phyloP scores from a whole-genome alignment of 192 early-diverging fungal species.

The Phycomyces blakesleeanus region DNA sequence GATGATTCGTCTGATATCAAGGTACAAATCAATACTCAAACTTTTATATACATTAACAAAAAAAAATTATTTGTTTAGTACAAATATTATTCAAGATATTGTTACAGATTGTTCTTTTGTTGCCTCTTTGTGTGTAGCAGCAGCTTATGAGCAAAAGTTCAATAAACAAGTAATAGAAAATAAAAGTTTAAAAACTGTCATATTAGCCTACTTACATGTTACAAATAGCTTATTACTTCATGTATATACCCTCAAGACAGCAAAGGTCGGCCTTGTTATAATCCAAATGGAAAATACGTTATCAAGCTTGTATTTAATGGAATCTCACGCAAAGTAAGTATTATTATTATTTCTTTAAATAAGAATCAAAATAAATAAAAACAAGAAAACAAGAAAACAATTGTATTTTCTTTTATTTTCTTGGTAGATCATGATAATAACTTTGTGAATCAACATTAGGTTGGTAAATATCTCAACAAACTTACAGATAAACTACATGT shows the following conservation, averaged over 20 bases:
- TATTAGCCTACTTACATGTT: neutral
- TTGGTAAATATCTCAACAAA: neutral
- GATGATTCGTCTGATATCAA: constrained; percentile 66
- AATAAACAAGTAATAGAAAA: constrained; percentile 70
- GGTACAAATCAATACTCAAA: no score
- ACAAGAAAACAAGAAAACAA: no score
- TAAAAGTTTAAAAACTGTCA: no score
- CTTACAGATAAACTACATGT: no score
- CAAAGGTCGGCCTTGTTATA: constrained; percentile 70
- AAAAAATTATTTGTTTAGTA: no score
- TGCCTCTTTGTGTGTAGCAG: constrained; percentile 82
- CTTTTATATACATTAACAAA: no score
- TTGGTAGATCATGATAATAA: constrained; percentile 21
- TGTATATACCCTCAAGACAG: constrained; percentile 84
- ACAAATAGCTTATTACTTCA: constrained; percentile 66
- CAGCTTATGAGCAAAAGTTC: constrained; percentile 72
- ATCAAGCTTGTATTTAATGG: constrained; percentile 86
- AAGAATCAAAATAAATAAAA: no score
- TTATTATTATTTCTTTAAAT: no score
- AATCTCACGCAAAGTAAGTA: constrained; percentile 58
- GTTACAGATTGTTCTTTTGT: constrained; percentile 97
- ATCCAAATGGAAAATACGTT: constrained; percentile 86
- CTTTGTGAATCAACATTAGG: neutral
- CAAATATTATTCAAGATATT: constrained; percentile 75
- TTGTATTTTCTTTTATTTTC: no score